Evolutionary conservation across 1,284 basidiomycete genomes (phyloP), one percentile per base, ranked within the genome.

Genomic region (Uromyces viciae-fabae): DNA sequence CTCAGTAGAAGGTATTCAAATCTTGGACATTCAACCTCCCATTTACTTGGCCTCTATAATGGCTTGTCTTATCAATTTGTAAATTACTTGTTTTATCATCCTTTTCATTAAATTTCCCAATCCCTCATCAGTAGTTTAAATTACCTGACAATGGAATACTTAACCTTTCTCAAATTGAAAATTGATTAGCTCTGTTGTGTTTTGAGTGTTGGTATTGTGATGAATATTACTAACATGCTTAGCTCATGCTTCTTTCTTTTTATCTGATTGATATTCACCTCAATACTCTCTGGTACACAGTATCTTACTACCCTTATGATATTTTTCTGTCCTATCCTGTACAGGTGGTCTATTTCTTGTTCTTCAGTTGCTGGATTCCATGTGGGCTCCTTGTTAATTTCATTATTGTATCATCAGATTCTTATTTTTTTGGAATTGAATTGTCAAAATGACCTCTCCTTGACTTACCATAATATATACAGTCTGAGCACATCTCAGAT

Each of bases 401-500:
- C 22, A 56, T 25, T 56, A 56, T 60, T 60, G 17, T 31, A 8
- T 60, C 36, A 60, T n/a, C n/a, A n/a, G n/a, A n/a, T n/a, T n/a
- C n/a, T n/a, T n/a, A n/a, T n/a, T n/a, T n/a, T n/a, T n/a, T n/a
- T n/a, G n/a, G n/a, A n/a, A n/a, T n/a, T n/a, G n/a, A n/a, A n/a
- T n/a, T n/a, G n/a, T n/a, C n/a, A n/a, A n/a, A n/a, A n/a, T n/a
- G n/a, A n/a, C n/a, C n/a, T 60, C 58, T 31, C 9, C 11, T 38
- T 64, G 33, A 64, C 64, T 43, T 22, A 66, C 36, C 38, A 66
- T 66, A 11, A 66, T 42, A n/a, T 66, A 66, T 15, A 66, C 38
- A 22, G n/a, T 36, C 43, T 66, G 64, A 3, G 38, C 38, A 11
- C 64, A 66, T 66, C 38, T 66, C 64, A 66, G 33, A n/a, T 66